Base-by-base conservation (phyloP, 345 rosid genomes). In the Pugionium cornutum region DNA sequence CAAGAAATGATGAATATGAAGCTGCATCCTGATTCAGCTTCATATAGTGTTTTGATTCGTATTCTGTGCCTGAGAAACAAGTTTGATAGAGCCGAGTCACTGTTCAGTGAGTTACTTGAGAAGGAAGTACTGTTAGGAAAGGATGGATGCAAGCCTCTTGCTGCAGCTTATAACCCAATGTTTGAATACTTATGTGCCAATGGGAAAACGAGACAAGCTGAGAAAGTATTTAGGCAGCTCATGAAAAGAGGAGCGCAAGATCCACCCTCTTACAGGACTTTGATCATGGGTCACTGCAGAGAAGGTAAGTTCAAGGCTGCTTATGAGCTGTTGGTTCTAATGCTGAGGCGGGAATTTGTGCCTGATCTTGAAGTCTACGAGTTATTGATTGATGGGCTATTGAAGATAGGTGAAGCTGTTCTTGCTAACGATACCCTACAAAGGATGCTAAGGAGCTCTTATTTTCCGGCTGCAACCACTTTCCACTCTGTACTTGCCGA, bases 231-330 rank as follows among this genome's bases (percentile, higher is more conserved):
- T 65, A 81, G 96, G 82, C 94, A 91, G 81, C 83, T 91, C 26
- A 81, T 88, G 87, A 88, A 79, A 73, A 80, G 85, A 69, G 97
- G 97, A 69, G 79, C 52, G 9, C 97, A 84, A 72, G 94, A 91
- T 80, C 96, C 94, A 60, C 52, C 77, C 57, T 80, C 86, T 53
- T 88, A 77, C 74, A 74, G 65, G 79, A 86, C 84, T 57, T 72
- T 88, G 81, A 88, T 91, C 66, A 75, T 56, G 64, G 97, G 97
- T 48, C 87, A 85, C 68, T 88, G 86, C 65, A 82, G 62, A 78
- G 96, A 91, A 76, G 87, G 88, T 42, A 58, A 74, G 27, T 80
- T 73, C 53, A 74, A 75, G 71, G 78, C 81, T 50, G 97, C 82
- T 34, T 84, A 81, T 48, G 80, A 83, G 68, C 80, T 91, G 39